Percentiles rank a stretch among this genome's conserved stretches.
Conservation (phyloP, 2,329 filamentous ascomycete genomes). For the Trichoderma sp. region DNA sequence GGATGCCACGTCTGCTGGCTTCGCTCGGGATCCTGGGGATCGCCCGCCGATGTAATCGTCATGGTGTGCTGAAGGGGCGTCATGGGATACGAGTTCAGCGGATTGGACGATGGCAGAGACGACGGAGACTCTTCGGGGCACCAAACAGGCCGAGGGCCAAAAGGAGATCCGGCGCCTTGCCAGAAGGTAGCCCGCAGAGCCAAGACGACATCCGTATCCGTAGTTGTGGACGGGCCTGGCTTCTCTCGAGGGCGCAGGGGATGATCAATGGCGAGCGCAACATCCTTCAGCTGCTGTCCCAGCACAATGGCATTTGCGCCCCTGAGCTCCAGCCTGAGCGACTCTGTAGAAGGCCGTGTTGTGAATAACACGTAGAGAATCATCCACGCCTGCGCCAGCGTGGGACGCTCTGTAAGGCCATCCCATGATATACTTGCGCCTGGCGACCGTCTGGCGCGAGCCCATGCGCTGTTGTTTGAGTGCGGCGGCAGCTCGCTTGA, state of each 20-base stretch:
- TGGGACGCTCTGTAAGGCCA: conserved; percentile 41
- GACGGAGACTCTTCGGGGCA: conserved; percentile 48
- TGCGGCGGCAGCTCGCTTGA: conserved; percentile 51
- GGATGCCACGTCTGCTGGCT: conserved; percentile 66
- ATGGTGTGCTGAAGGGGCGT: conserved; percentile 52
- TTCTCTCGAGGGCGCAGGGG: conserved; percentile 42
- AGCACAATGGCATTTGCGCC: conserved; percentile 42
- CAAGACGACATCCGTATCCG: conserved; percentile 42
- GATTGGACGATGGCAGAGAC: conserved; percentile 39
- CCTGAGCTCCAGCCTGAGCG: conserved; percentile 49
- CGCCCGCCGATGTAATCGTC: conserved; percentile 42
- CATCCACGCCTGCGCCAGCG: conserved; percentile 55
- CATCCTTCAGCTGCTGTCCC: conserved; percentile 46
- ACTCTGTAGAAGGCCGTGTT: conserved; percentile 50
- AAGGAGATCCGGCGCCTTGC: conserved; percentile 69
- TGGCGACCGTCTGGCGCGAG: conserved; percentile 56
- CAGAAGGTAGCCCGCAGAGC: conserved; percentile 62
- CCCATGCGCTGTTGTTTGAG: conserved; percentile 60
- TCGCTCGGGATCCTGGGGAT: conserved; percentile 44
- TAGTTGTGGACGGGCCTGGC: conserved; percentile 29
- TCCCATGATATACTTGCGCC: conserved; percentile 50
- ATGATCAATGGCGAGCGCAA: conserved; percentile 53
- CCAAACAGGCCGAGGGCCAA: conserved; percentile 66
- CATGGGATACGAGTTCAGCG: conserved; percentile 50
- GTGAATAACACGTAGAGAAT: conserved; percentile 56